Evolutionary conservation across 2,329 filamentous ascomycete genomes (phyloP).

Genomic region (Ceratocystis lukuohia): DNA sequence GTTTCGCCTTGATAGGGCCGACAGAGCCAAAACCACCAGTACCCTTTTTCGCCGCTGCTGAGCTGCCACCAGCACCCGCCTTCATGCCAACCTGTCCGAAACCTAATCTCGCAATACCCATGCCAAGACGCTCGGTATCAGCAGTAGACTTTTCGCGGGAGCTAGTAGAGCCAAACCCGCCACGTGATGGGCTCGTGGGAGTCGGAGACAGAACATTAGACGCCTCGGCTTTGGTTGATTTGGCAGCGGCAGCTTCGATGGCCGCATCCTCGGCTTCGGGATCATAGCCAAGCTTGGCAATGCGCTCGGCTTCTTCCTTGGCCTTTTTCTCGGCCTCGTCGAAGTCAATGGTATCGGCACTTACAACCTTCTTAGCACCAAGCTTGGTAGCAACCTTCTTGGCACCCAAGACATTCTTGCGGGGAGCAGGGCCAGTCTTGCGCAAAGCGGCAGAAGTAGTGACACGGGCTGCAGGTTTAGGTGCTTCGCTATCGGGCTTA

Average conservation of each 20-base stretch:
- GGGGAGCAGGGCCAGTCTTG: conserved; percentile 55
- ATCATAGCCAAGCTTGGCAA: conserved; percentile 90
- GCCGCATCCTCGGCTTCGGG: conserved; percentile 64
- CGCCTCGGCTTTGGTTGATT: conserved; percentile 37
- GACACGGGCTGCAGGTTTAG: conserved; percentile 51
- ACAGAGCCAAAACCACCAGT: conserved; percentile 79
- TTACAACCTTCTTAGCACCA: conserved; percentile 75
- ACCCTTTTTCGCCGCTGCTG: conserved; percentile 52
- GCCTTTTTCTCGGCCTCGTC: conserved; percentile 95
- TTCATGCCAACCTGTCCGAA: conserved; percentile 69
- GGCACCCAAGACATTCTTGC: conserved; percentile 77
- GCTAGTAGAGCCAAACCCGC: conserved; percentile 48
- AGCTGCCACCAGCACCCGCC: conserved; percentile 39
- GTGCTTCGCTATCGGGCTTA: conserved; percentile 41
- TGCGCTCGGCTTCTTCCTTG: conserved; percentile 91
- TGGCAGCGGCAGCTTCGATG: conserved; percentile 49
- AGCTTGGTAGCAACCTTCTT: conserved; percentile 72
- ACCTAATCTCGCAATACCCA: conserved; percentile 73
- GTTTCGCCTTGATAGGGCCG: conserved; percentile 54
- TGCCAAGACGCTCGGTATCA: conserved; percentile 78
- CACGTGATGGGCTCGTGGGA: conserved; percentile 53
- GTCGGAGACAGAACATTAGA: conserved; percentile 58
- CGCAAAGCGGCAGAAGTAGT: conserved; percentile 70
- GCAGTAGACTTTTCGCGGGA: conserved; percentile 51
- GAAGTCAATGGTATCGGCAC: conserved; percentile 73